Conservation (phyloP, 257 asterid species). For the Handroanthus guayacan region DNA sequence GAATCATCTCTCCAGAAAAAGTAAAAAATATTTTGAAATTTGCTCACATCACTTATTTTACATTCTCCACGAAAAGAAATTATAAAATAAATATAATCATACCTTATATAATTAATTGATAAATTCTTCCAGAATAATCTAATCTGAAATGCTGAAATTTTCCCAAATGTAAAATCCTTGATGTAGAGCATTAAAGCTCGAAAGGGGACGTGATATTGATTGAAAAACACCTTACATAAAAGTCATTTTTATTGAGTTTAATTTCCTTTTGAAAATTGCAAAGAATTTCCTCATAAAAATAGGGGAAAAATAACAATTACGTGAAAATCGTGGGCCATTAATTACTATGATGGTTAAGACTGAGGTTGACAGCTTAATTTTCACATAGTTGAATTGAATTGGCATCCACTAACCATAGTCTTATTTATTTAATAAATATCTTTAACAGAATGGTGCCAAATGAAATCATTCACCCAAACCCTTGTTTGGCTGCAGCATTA, state of each 20-base stretch:
- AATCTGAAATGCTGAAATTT: no score
- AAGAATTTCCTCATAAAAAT: not conserved
- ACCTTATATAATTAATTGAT: no score
- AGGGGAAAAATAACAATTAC: not conserved
- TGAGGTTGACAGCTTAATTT: not conserved
- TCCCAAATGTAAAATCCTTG: not conserved
- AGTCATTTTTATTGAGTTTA: not conserved
- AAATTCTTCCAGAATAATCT: no score
- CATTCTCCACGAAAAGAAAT: no score
- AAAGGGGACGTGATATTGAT: not conserved
- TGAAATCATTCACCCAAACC: not conserved
- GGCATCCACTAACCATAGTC: not conserved
- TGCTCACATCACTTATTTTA: no score
- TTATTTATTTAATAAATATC: not conserved
- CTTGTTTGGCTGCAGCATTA: not conserved
- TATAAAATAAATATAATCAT: no score
- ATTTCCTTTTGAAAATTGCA: not conserved
- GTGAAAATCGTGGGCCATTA: not conserved
- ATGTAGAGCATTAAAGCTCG: not conserved
- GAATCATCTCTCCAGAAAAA: no score
- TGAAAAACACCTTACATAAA: not conserved
- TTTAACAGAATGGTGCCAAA: not conserved
- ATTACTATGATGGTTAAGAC: not conserved
- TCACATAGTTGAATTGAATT: not conserved
- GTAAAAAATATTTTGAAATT: no score